A percentile compares a stretch with the other conserved stretches of the same genome.
Conservation (phyloP, 129 eudicot genomes). For the Sambucus nigra region DNA sequence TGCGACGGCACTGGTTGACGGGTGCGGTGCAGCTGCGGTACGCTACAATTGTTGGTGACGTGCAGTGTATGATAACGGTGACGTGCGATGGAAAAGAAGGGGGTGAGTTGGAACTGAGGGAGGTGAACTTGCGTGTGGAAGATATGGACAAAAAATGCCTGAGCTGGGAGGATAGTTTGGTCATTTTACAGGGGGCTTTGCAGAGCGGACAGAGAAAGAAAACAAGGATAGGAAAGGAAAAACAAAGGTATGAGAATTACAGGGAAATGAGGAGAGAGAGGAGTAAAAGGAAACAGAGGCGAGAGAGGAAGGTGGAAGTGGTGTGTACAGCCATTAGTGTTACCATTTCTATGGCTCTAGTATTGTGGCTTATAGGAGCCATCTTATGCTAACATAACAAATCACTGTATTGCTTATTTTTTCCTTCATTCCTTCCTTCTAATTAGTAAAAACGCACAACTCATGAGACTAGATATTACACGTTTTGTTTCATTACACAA, state of each 20-base stretch:
- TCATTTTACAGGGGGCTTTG: conserved; percentile 6
- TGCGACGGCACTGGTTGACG: conserved; percentile 15
- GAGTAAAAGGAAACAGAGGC: conserved; percentile 3
- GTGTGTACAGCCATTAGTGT: not conserved
- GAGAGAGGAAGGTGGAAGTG: conserved; percentile 2
- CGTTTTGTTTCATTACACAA: no score
- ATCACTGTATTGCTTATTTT: no score
- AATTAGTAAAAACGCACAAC: no score
- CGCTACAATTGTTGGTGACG: conserved; percentile 11
- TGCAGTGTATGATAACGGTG: conserved; percentile 15
- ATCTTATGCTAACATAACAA: no score
- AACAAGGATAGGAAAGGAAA: conserved; percentile 11
- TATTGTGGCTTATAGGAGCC: no score
- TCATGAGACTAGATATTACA: no score
- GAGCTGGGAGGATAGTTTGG: conserved; percentile 27
- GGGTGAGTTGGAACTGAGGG: conserved; percentile 13
- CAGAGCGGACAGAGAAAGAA: conserved; percentile 17
- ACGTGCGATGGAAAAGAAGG: conserved; percentile 15
- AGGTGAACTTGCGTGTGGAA: conserved; percentile 2
- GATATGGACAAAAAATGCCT: conserved; percentile 17
- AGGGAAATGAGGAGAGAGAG: conserved; percentile 15
- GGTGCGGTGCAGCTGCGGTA: conserved; percentile 16
- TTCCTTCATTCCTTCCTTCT: no score
- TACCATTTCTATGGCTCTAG: not conserved
- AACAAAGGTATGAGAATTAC: conserved; percentile 3